Evolutionary conservation across 1,284 basidiomycete genomes (phyloP), one percentile per base, ranked within the genome.

Genomic region (Cryptococcus sp.): DNA sequence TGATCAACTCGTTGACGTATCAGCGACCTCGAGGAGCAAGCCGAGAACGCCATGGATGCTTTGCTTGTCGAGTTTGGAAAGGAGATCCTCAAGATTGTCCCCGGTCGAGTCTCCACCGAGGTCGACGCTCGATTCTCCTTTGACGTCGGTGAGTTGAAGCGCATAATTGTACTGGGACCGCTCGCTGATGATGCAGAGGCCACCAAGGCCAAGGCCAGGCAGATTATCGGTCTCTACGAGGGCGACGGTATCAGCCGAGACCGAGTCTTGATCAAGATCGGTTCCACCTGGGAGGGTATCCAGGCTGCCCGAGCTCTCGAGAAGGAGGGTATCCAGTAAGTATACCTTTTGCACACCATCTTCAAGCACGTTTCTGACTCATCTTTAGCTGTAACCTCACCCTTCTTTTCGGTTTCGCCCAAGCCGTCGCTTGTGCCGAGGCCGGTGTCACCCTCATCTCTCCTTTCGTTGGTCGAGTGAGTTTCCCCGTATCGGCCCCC

Each of bases 201-300:
- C 36, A 74, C 71, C 52, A 63, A 68, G 54, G 62, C 54, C 51
- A 71, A 87, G 85, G 92, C 91, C 55, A 85, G 85, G 76, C 82
- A 94, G 73, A 82, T 98, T 66, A 97, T 98, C 66, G 82, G 82
- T 32, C 85, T 98, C 56, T 99, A 99, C 80, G 81, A 94, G 52
- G 86, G 85, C 31, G 74, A 89, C 55, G 94, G 94, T 57, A 82
- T 98, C 76, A 78, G 82, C 73, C 90, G 88, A 76, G 92, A 97
- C 53, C 90, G 94, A 56, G 78, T 97, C 56, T 79, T 98, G 65
- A 97, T 98, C 84, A 98, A 98, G 80, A 95, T 99, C 65, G 94
- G 94, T 26, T 95, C 94, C 34, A 95, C 93, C 45, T 99, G 90
- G 89, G 94, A 97, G 76, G 95, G 94, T 77, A 98, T 98, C 77